Evolutionary conservation across 257 asterid species (phyloP), one percentile per base, ranked within the genome.

Genomic region (Mitragyna speciosa): DNA sequence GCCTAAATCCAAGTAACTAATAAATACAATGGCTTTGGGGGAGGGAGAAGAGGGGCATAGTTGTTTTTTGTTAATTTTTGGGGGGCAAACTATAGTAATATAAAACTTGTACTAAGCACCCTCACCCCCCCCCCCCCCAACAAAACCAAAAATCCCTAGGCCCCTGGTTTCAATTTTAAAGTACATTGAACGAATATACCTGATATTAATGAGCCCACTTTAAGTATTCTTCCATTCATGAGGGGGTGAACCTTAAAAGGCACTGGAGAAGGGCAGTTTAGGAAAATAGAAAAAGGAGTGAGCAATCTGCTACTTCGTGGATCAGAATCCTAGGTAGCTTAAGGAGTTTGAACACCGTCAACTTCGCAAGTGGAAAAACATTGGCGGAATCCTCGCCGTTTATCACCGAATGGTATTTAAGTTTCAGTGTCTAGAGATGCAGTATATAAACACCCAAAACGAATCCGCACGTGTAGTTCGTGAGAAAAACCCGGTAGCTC

Each of bases 391-490:
- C 74, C 6, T 0, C 86, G 79, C 85, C 87, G 86, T 87, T 24
- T 52, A 80, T 78, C 76, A 71, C 76, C 70, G 26, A 64, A 31
- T 47, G 39, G 43, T 49, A 58, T 56, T 75, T 80, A 30, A 78
- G 65, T 73, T 33, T 47, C 63, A 52, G 30, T 52, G 73, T 68
- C 74, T 82, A 84, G 58, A 80, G 82, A 78, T 24, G 77, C 73
- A 78, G 39, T 28, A 5, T 22, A 78, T 76, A 12, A 58, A 8
- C 12, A 59, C 65, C 87, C 81, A 28, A 12, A 67, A 79, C 41
- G 51, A 65, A 73, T 76, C 89, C 95, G 88, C 97, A 89, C 90
- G 95, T 92, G 96, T 84, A 80, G 30, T 49, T 81, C 41, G 49
- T 17, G 72, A 69, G 67, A 54, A 76, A 83, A 71, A 33, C 76